Evolutionary conservation across 2,329 filamentous ascomycete species (phyloP), one percentile per base, ranked within the genome.

Genomic region (Pezicula carpinea): DNA sequence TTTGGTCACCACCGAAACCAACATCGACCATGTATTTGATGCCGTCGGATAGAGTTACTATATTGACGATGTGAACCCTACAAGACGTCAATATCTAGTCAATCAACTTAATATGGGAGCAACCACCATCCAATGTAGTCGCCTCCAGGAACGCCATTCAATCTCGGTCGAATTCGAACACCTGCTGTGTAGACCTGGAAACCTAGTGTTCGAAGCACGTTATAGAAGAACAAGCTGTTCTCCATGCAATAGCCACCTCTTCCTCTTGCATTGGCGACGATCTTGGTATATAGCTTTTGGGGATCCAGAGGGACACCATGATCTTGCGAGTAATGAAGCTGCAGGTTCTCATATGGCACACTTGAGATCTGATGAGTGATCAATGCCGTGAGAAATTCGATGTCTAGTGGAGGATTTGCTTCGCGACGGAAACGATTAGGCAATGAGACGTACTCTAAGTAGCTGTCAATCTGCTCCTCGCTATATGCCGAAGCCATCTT

Each of bases 231-330:
- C 35, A 79, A 69, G 45, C 69, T 74, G 21, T 70, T 69, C 57
- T 82, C 79, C 70, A 83, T 77, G 64, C 79, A 83, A 60, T 83
- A 83, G 0, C 80, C 79, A 15, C 80, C 80, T 44, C 70, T 59
- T 4, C 70, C 66, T 44, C 57, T 47, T 8, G 48, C 49, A 39
- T 57, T 42, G 1, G 19, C 40, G 3, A 62, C 52, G 13, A 59
- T 58, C 42, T 63, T 63, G 8, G 52, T n/a, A 45, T 56, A 63
- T 3, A 62, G 39, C 3, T 41, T 35, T 40, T 60, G 55, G 1
- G 56, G 57, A 31, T 61, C 53, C 3, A 62, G 31, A 2, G 49
- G 53, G 10, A 61, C 48, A 0, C 32, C 19, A 26, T 53, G 53
- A 8, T 34, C 6, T 6, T 38, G 15, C 2, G 58, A 60, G 39